Conservation (phyloP, 208 protist genomes). For the Trypanosoma boissoni region DNA sequence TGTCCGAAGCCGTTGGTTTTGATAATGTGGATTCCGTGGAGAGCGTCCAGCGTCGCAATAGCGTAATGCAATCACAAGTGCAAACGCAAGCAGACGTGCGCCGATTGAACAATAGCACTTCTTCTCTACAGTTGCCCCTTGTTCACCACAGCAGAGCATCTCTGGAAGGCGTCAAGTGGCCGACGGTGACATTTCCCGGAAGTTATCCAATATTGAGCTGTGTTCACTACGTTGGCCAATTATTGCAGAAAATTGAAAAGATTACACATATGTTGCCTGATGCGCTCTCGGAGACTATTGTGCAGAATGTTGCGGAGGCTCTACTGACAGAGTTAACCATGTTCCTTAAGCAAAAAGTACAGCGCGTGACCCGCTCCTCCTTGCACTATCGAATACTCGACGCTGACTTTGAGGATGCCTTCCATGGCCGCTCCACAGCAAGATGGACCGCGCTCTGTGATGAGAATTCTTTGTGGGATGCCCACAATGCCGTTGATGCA, state of each 20-base stretch:
- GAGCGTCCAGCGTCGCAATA: too few species aligned
- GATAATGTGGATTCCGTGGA: conserved; percentile 7
- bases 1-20: conserved; percentile 29
- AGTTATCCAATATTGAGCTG: conserved; percentile 63
- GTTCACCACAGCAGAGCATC: conserved; percentile 11
- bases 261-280: conserved; percentile 47
- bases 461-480: conserved; percentile 37
- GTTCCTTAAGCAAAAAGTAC: conserved; percentile 67
- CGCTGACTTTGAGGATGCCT: conserved; percentile 69
- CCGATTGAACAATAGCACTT: too few species aligned
- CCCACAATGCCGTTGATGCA: conserved; percentile 51
- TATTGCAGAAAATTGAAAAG: conserved; percentile 59
- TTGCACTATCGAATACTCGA: conserved; percentile 59
- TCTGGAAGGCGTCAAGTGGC: conserved; percentile 36
- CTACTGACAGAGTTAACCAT: conserved; percentile 65
- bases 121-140: too few species aligned
- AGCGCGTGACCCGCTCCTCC: conserved; percentile 50
- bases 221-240: conserved; percentile 75
- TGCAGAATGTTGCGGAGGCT: conserved; percentile 56
- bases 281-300: conserved; percentile 51
- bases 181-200: conserved; percentile 42
- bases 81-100: too few species aligned
- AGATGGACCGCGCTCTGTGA: conserved; percentile 58
- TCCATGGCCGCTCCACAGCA: conserved; percentile 36
- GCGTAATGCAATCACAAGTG: too few species aligned